Evolutionary conservation across 495 filamentous ascomycete species (phyloP).

Genomic region (Talaromyces borbonicus): DNA sequence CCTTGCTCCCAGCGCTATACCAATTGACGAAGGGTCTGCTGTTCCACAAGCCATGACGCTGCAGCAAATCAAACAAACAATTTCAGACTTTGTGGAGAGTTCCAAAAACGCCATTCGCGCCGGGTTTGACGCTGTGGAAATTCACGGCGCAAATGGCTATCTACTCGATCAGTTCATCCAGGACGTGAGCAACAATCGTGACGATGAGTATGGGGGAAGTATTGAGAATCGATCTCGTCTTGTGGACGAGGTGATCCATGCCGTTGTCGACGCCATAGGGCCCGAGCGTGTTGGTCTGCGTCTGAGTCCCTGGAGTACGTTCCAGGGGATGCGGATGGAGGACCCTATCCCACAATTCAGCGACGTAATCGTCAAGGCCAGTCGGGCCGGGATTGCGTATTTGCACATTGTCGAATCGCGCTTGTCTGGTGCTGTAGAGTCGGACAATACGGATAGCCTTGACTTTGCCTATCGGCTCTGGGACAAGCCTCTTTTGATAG

Average conservation of each 20-base stretch:
- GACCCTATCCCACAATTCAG: slow-evolving; percentile 56
- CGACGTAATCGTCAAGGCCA: slow-evolving; percentile 43
- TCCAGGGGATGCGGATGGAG: slow-evolving; percentile 60
- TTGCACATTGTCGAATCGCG: slow-evolving; percentile 53
- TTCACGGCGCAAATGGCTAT: slow-evolving; percentile 67
- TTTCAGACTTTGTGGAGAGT: slow-evolving; percentile 48
- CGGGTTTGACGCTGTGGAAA: slow-evolving; percentile 70
- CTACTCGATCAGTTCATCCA: slow-evolving; percentile 66
- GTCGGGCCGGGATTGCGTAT: slow-evolving; percentile 51
- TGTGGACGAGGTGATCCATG: slow-evolving; percentile 49
- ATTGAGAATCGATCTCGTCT: slow-evolving; percentile 62
- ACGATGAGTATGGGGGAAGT: slow-evolving; percentile 61
- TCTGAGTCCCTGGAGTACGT: slow-evolving; percentile 52
- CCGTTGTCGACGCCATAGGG: slow-evolving; percentile 55
- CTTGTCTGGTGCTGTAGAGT: slow-evolving; percentile 35
- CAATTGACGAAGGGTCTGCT: slow-evolving; percentile 24
- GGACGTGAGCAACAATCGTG: slow-evolving; percentile 50
- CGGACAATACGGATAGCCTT: slow-evolving; percentile 33
- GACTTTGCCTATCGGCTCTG: slow-evolving; percentile 44
- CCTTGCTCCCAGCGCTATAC: slow-evolving; percentile 38
- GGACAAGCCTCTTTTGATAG: slow-evolving; percentile 45
- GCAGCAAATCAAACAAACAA: slow-evolving; percentile 47
- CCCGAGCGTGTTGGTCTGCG: slow-evolving; percentile 52
- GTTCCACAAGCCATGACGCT: slow-evolving; percentile 40
- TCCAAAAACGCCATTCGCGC: slow-evolving; percentile 55